phyloP scores from a whole-genome alignment of 129 eudicot genomes.

The Chrysanthemum lavandulifolium region DNA sequence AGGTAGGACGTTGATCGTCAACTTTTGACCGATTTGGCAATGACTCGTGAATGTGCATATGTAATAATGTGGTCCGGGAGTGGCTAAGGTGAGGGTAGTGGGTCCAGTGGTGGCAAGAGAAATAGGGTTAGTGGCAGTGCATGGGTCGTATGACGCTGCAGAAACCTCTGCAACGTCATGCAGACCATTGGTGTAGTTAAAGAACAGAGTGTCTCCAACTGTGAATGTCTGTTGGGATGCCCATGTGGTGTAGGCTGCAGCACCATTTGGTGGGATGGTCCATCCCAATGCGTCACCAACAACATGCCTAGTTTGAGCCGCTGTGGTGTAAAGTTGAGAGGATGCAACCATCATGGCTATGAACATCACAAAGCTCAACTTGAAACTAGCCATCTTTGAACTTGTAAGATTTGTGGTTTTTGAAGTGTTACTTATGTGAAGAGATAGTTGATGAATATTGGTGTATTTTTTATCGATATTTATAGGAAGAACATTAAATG shows the following conservation, averaged over 20 bases:
- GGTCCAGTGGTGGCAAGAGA: constrained; percentile 43
- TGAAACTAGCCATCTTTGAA: constrained; percentile 4
- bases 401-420: no score
- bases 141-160: constrained; percentile 17
- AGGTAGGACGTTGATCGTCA: constrained; percentile 48
- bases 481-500: no score
- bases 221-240: constrained; percentile 26
- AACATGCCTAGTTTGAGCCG: constrained; percentile 48
- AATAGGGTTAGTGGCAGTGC: constrained; percentile 26
- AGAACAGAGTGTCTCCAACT: constrained; percentile 28
- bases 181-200: neutral
- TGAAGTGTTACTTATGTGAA: no score
- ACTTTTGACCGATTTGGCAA: constrained; percentile 47
- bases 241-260: constrained; percentile 13
- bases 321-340: constrained; percentile 18
- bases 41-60: constrained; percentile 47
- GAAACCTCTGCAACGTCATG: constrained; percentile 31
- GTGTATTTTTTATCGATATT: no score
- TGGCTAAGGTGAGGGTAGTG: constrained; percentile 34
- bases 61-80: constrained; percentile 44
- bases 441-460: no score
- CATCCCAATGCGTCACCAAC: constrained; percentile 51
- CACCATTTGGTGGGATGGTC: constrained; percentile 33
- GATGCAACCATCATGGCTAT: constrained; percentile 29
- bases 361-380: constrained; percentile 17